phyloP scores from a whole-genome alignment of 225 moss, liverwort and hornwort genomes.

The Takakia lepidozioides region DNA sequence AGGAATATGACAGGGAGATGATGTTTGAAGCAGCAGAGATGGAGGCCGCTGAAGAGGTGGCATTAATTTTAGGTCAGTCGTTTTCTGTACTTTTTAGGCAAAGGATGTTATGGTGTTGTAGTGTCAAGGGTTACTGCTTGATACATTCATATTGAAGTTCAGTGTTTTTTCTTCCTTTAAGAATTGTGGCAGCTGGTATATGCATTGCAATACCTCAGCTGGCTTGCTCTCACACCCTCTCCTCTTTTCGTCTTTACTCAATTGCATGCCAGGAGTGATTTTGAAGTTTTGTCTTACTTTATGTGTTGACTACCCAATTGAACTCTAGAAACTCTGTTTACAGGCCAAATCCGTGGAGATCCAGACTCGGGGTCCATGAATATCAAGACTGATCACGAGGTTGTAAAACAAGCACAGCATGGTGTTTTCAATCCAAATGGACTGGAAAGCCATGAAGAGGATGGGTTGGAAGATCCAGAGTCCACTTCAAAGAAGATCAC shows the following conservation, averaged over 20 bases:
- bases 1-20: constrained; percentile 20
- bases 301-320: too few species aligned
- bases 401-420: constrained; percentile 5
- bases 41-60: constrained; percentile 57
- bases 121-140: too few species aligned
- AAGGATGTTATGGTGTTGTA: too few species aligned
- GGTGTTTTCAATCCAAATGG: constrained; percentile 18
- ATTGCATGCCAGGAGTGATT: too few species aligned
- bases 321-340: too few species aligned
- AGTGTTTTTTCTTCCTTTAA: too few species aligned
- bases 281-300: too few species aligned
- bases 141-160: too few species aligned
- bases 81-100: not conserved
- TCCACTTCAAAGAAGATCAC: constrained; percentile 11
- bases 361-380: constrained; percentile 11
- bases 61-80: constrained; percentile 42
- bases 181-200: too few species aligned
- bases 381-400: constrained; percentile 11
- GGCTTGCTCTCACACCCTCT: too few species aligned
- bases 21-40: constrained; percentile 55
- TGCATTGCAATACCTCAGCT: too few species aligned
- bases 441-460: constrained; percentile 10
- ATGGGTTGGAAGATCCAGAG: constrained; percentile 16
- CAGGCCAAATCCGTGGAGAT: constrained; percentile 53
- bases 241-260: too few species aligned